phyloP scores from a whole-genome alignment of 192 early-diverging fungal species.

The Coemansia sp. region DNA sequence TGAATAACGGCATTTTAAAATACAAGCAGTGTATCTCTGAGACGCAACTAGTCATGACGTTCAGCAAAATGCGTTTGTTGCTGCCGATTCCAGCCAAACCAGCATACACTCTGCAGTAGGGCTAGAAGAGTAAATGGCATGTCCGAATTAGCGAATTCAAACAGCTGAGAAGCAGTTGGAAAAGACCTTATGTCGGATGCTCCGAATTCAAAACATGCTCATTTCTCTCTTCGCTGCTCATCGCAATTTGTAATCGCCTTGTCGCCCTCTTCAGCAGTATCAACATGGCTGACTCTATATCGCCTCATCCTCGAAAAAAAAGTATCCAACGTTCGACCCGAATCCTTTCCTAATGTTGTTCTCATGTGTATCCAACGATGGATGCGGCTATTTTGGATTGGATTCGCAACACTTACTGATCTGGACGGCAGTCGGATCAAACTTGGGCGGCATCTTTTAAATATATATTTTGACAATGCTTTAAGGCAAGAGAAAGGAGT shows the following conservation, averaged over 20 bases:
- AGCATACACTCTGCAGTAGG: too few relatives aligned
- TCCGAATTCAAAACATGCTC: background rate
- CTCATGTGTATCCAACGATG: slow-evolving; percentile 15
- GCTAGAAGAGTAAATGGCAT: background rate
- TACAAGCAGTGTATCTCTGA: too few relatives aligned
- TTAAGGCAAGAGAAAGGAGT: background rate
- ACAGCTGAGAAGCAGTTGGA: background rate
- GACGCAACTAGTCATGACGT: too few relatives aligned
- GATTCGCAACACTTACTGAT: slow-evolving; percentile 52
- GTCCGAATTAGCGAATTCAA: background rate
- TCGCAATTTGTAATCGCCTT: background rate
- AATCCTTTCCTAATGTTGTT: background rate
- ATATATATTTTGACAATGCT: slow-evolving; percentile 8
- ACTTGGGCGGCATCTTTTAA: slow-evolving; percentile 82
- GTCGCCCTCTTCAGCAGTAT: background rate
- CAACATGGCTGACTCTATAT: background rate
- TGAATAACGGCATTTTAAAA: too few relatives aligned
- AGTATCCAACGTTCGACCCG: slow-evolving; percentile 2
- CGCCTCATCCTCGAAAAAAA: background rate
- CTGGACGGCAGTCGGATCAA: slow-evolving; percentile 78
- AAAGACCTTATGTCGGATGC: background rate
- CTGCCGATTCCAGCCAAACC: too few relatives aligned
- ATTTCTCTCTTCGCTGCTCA: background rate
- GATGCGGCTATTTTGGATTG: slow-evolving; percentile 15
- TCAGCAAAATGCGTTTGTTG: too few relatives aligned